phyloP scores from a whole-genome alignment of 192 early-diverging fungal genomes.

The Coemansia sp. region DNA sequence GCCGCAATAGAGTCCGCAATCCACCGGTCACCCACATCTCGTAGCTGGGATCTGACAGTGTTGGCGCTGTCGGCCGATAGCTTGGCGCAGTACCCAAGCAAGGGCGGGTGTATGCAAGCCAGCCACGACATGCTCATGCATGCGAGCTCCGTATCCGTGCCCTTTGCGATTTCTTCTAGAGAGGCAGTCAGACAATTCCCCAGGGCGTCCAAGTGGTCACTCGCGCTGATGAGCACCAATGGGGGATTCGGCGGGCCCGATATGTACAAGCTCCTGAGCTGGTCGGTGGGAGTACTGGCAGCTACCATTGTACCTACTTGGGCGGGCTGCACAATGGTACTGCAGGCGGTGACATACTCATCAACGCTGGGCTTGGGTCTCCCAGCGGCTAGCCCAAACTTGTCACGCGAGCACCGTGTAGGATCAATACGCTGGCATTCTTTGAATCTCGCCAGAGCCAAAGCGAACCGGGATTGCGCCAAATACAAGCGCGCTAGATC shows the following conservation, averaged over 20 bases:
- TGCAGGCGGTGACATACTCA: conserved; percentile 34
- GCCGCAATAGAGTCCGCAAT: neutral
- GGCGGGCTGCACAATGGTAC: neutral
- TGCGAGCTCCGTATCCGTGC: neutral
- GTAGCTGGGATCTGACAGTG: neutral
- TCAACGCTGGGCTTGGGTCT: conserved; percentile 21
- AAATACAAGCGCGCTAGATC: conserved; percentile 32
- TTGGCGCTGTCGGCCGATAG: neutral
- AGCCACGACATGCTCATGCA: conserved; percentile 14
- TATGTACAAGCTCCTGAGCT: conserved; percentile 15
- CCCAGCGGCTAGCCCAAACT: conserved; percentile 11
- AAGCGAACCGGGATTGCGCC: conserved; percentile 13
- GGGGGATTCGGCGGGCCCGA: neutral
- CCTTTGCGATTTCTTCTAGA: neutral
- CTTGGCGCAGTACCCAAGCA: conserved; percentile 12
- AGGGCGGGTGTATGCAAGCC: conserved; percentile 11
- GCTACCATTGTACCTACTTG: neutral
- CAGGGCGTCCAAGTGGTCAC: conserved; percentile 14
- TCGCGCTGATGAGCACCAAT: conserved; percentile 2
- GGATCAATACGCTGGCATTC: conserved; percentile 31
- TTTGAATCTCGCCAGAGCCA: conserved; percentile 16
- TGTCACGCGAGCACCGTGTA: neutral
- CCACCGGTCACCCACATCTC: conserved; percentile 8
- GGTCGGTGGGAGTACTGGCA: conserved; percentile 13
- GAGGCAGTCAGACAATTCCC: conserved; percentile 2